Percentiles rank a stretch among this genome's conserved stretches.
phyloP scores from a whole-genome alignment of 169 alveolate genomes.

The Theileria sp. region DNA sequence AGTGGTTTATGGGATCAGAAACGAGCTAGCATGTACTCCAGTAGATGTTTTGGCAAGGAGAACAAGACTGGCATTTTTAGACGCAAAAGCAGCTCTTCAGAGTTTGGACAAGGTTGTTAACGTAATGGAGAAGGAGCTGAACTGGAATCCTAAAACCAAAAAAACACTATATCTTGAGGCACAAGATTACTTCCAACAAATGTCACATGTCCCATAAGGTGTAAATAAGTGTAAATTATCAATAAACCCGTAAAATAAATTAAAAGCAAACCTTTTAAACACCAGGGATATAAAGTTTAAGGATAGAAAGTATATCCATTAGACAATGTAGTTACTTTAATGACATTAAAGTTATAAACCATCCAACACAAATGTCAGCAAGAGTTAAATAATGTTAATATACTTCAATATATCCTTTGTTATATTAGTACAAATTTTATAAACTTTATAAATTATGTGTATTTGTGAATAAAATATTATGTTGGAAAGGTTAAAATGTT shows the following conservation, averaged over 20 bases:
- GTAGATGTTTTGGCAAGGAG: conserved; percentile 80
- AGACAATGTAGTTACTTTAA: neutral
- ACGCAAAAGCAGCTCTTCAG: conserved; percentile 62
- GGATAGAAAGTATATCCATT: neutral
- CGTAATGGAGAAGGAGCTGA: conserved; percentile 67
- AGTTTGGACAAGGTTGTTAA: conserved; percentile 50
- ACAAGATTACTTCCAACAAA: conserved; percentile 36
- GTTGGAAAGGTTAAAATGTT: neutral
- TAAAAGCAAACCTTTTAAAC: neutral
- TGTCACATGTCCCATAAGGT: conserved; percentile 19
- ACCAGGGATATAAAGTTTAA: neutral
- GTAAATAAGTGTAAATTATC: neutral
- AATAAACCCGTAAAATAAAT: neutral
- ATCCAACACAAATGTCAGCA: neutral
- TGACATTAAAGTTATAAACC: neutral
- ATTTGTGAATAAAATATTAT: neutral
- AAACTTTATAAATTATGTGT: neutral
- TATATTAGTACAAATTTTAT: neutral
- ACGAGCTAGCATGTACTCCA: conserved; percentile 77
- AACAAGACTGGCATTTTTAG: conserved; percentile 75
- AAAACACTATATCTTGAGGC: conserved; percentile 63
- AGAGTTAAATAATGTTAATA: neutral
- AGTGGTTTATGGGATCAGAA: conserved; percentile 71
- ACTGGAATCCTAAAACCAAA: conserved; percentile 57
- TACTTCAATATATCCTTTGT: neutral